Conservation (phyloP, 345 rosid genomes). For the Populus alba region DNA sequence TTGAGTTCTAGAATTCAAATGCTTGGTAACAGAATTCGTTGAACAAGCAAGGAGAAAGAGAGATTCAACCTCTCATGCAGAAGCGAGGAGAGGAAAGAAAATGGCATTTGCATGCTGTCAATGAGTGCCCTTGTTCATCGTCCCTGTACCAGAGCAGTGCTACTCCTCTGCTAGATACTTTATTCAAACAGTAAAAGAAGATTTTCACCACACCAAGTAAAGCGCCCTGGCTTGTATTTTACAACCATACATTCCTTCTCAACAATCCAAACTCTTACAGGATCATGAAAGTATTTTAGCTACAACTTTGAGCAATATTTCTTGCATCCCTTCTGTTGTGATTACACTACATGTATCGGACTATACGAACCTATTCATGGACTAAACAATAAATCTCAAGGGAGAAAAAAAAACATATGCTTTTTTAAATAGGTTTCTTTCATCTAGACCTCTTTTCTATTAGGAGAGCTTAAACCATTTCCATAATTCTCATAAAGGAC, state of each 20-base stretch:
- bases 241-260: too few species aligned
- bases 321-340: neutral
- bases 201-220: neutral
- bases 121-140: too few species aligned
- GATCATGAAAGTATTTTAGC: neutral
- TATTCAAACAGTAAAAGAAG: neutral
- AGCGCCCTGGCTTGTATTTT: neutral
- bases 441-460: neutral
- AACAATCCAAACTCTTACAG: too few species aligned
- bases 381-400: neutral
- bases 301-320: neutral
- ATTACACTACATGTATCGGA: neutral
- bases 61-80: neutral
- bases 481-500: slow-evolving; percentile 26
- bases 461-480: slow-evolving; percentile 15
- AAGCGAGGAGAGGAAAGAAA: neutral
- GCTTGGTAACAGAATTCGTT: neutral
- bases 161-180: too few species aligned
- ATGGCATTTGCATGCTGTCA: too few species aligned
- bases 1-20: neutral
- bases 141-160: too few species aligned
- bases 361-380: neutral
- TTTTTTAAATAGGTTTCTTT: neutral
- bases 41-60: neutral
- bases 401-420: neutral